Evolutionary conservation across 2,329 filamentous ascomycete genomes (phyloP), one percentile per base, ranked within the genome.

Genomic region (Apiospora arundinis): DNA sequence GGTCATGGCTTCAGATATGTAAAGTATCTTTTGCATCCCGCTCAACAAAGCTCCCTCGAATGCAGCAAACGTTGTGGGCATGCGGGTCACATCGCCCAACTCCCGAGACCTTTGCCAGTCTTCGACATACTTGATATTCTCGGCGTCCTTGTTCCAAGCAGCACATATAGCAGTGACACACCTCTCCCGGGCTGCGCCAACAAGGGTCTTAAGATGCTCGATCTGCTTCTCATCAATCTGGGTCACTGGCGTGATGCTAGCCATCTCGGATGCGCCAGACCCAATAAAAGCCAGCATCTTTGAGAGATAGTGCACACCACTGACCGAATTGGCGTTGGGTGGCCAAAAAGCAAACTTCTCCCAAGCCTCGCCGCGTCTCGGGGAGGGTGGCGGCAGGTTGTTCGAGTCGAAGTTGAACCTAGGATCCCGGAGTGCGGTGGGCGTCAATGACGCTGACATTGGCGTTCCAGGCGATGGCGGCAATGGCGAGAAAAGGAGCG

Each of bases 301-400:
- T 68, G 93, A 91, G 6, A 99, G 87, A 78, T 97, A 98, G 80
- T 97, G 90, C 1, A 95, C 93, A n/a, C 93, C 95, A 72, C 95
- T 97, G 32, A 98, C 85, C 0, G 95, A 95, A 78, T 98, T 98
- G 1, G 95, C 93, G 83, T 93, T 92, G 0, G 95, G 96, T 4
- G 95, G 95, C 95, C 95, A 98, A 81, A 98, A 99, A 0, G 95
- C 95, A 81, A 96, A 90, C 83, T 95, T 92, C 78, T 98, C 96
- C 94, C 95, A 98, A 0, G 92, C 85, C 76, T 97, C 94, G 7
- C 95, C 95, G 63, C 89, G 89, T 75, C 88, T 93, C 0, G 94
- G 93, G 0, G 93, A 94, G 1, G 92, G 91, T 14, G 91, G 90
- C 1, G 94, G 95, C 2, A 93, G 85, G 73, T 93, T 95, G 78